Percentiles rank a stretch among this genome's conserved stretches.
Evolutionary conservation across 257 asterid species (phyloP).

Genomic region (Nicotiana benthamiana): DNA sequence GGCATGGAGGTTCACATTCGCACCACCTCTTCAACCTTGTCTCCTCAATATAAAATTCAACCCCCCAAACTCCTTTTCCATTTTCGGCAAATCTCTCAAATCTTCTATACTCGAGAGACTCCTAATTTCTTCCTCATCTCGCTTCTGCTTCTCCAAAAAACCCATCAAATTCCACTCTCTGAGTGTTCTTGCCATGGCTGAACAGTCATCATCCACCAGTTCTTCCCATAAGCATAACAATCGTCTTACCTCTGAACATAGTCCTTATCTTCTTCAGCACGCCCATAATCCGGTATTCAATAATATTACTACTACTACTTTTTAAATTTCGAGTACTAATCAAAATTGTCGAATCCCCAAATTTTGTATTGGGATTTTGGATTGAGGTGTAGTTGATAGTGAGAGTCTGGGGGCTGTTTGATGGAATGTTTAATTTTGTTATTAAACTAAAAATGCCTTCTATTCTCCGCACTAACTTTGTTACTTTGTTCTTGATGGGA

Average conservation of each 20-base stretch:
- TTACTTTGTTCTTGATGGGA: not conserved
- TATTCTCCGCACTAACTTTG: not conserved
- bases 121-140: slow-evolving; percentile 21
- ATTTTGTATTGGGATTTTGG: not conserved
- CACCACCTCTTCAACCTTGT: slow-evolving; percentile 11
- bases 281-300: slow-evolving; percentile 79
- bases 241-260: slow-evolving; percentile 80
- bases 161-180: slow-evolving; percentile 16
- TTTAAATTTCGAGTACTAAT: not conserved
- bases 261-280: slow-evolving; percentile 94
- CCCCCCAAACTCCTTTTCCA: not conserved
- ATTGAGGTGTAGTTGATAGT: not conserved
- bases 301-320: not conserved
- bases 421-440: not conserved
- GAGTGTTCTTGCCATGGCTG: slow-evolving; percentile 52
- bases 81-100: not conserved
- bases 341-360: not conserved
- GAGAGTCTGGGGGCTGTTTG: not conserved
- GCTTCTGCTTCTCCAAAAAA: slow-evolving; percentile 15
- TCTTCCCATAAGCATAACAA: slow-evolving; percentile 46
- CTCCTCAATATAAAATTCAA: not conserved
- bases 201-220: slow-evolving; percentile 20
- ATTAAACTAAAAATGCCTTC: not conserved
- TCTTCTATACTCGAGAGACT: slow-evolving; percentile 40
- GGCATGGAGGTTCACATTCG: slow-evolving; percentile 8